These are phyloP conservation scores for Claviceps digitariae DNA, from an alignment of 2,329 filamentous ascomycete species.

Conservation along the genomic window DNA sequence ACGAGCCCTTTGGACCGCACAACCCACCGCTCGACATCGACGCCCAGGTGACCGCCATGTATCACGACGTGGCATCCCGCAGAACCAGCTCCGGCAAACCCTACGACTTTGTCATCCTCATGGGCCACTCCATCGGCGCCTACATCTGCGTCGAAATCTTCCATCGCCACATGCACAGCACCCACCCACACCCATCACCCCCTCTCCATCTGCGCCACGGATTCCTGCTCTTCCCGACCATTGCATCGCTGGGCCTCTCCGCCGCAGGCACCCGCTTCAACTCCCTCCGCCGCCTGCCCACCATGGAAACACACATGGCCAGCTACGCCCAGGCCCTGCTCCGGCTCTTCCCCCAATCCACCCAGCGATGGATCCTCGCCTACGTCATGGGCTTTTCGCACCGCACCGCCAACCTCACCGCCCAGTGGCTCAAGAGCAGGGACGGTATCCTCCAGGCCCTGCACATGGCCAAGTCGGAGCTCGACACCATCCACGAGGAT, in stretches of 20 bases:
- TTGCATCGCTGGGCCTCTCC: constrained; percentile 55
- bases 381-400: constrained; percentile 32
- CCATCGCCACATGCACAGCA: constrained; percentile 34
- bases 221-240: constrained; percentile 60
- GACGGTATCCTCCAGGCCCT: constrained; percentile 48
- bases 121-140: constrained; percentile 62
- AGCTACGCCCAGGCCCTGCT: constrained; percentile 28
- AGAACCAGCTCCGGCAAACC: constrained; percentile 16
- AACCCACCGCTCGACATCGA: constrained; percentile 38
- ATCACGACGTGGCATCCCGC: constrained; percentile 19
- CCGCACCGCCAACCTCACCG: constrained; percentile 35
- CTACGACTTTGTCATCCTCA: constrained; percentile 48
- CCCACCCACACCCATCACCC: constrained; percentile 15
- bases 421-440: constrained; percentile 38
- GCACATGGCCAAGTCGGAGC: constrained; percentile 45
- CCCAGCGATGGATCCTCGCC: constrained; percentile 30
- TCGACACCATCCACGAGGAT: constrained; percentile 44
- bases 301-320: constrained; percentile 28
- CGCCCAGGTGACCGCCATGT: constrained; percentile 35
- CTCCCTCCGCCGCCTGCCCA: constrained; percentile 26
- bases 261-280: constrained; percentile 37
- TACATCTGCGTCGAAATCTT: constrained; percentile 61
- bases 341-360: constrained; percentile 23
- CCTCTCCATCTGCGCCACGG: constrained; percentile 34
- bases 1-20: constrained; percentile 27